Evolutionary conservation across 352 stramenopile genomes (phyloP).

Genomic region (Phytophthora sp.): DNA sequence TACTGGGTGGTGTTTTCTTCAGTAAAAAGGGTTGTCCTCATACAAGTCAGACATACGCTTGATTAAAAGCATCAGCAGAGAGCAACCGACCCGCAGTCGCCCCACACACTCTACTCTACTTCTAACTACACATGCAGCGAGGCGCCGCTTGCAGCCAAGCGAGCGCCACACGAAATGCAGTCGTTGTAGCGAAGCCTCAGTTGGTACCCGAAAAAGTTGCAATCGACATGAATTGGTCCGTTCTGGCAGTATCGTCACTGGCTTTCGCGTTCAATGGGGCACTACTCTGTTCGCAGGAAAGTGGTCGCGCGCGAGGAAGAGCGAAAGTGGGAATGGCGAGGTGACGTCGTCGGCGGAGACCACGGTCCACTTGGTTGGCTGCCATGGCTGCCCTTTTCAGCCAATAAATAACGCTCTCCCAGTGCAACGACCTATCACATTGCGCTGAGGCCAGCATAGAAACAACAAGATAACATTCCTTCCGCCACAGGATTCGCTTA

Average conservation of each 20-base stretch:
- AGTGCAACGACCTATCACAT: too few relatives aligned
- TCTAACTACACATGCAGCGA: neutral
- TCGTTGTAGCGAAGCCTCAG: slow-evolving; percentile 64
- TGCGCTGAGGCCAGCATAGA: too few relatives aligned
- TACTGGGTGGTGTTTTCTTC: slow-evolving; percentile 44
- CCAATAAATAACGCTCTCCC: too few relatives aligned
- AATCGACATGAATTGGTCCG: slow-evolving; percentile 92
- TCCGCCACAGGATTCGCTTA: too few relatives aligned
- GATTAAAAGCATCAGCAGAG: slow-evolving; percentile 77
- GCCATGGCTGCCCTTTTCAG: neutral
- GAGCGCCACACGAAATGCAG: slow-evolving; percentile 19
- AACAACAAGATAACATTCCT: too few relatives aligned
- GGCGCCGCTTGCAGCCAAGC: neutral
- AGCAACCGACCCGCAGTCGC: slow-evolving; percentile 4
- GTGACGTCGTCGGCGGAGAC: neutral
- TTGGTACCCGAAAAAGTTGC: slow-evolving; percentile 90
- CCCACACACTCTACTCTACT: neutral
- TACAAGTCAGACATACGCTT: slow-evolving; percentile 89
- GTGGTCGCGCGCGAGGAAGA: neutral
- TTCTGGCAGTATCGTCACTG: slow-evolving; percentile 80
- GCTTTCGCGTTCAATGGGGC: slow-evolving; percentile 36
- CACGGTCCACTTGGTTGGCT: neutral
- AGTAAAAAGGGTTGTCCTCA: slow-evolving; percentile 69
- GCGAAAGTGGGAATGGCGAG: slow-evolving; percentile 27
- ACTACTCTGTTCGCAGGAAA: too few relatives aligned